Base-by-base conservation (phyloP, 768 basidiomycete species). In the Suillus cothurnatus region DNA sequence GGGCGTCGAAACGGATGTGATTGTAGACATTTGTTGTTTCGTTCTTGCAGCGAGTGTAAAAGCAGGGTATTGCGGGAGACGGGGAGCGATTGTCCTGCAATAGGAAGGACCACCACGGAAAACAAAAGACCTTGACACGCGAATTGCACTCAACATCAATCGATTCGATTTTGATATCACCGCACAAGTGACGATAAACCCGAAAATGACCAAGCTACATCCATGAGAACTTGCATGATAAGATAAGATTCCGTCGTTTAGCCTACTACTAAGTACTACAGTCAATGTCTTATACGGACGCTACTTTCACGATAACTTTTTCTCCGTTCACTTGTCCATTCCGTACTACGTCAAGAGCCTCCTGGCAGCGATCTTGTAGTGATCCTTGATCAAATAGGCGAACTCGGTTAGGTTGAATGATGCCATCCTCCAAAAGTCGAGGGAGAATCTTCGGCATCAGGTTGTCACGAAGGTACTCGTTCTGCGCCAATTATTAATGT, bases 311-410 rank as follows among this genome's bases (percentile, higher is more conserved):
- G 2, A 85, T 71, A 2, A 84, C 76, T 64, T 85, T 86, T 72
- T 85, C 82, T 28, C 84, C 84, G 45, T 81, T 84, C 52, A 85
- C 71, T 71, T 81, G 78, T 66, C 84, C 84, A 39, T 80, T 77
- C 58, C 83, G 78, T 50, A 86, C 64, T 45, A 86, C 67, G 58
- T 83, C 79, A 49, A 85, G 68, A 0, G 81, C 85, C n/a, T 64
- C 69, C 19, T 71, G 75, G 14, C 36, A 79, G 31, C 84, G 76
- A 36, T 82, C 79, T 61, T 78, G 75, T 60, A 85, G 72, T 15
- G 75, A 69, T 2, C 82, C 84, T 59, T 82, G 68, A 55, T 83
- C 79, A 41, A 84, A 41, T 34, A 86, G 66, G 14, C 73, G 74
- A 15, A 82, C 73, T 2, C 74, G 76, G 61, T 77, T 81, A 15